A percentile compares a stretch with the other conserved stretches of the same genome.
Evolutionary conservation across 371 early-diverging fungal species (phyloP).

Genomic region (Apophysomyces elegans): DNA sequence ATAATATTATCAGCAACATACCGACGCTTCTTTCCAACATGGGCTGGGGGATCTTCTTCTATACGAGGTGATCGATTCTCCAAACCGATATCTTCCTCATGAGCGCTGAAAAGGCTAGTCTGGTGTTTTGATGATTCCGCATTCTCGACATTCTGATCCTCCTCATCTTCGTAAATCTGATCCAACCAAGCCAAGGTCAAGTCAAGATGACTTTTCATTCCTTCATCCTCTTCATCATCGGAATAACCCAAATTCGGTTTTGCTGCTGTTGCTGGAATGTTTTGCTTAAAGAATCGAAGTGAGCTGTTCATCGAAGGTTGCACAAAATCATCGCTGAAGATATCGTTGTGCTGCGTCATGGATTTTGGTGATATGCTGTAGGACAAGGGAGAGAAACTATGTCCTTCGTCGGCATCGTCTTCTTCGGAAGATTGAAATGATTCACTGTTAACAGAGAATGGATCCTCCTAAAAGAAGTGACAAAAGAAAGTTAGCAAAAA

Average conservation of each 20-base stretch:
- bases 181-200: not conserved
- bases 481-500: too few relatives aligned
- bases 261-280: not conserved
- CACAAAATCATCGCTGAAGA: slow-evolving; percentile 7
- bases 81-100: not conserved
- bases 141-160: not conserved
- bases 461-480: not conserved
- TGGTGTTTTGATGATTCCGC: not conserved
- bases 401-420: slow-evolving; percentile 8
- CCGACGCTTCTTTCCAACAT: not conserved
- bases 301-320: not conserved
- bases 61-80: not conserved
- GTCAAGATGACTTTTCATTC: not conserved
- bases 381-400: not conserved
- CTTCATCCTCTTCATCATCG: not conserved
- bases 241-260: not conserved
- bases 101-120: too few relatives aligned
- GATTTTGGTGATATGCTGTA: not conserved
- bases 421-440: slow-evolving; percentile 6
- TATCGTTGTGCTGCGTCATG: not conserved
- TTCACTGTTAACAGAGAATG: not conserved
- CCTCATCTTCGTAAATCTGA: not conserved
- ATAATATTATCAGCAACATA: not conserved
- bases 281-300: not conserved
- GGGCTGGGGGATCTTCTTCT: not conserved